Base-by-base conservation (phyloP, 192 early-diverging fungal species). In the Backusella australiensis region DNA sequence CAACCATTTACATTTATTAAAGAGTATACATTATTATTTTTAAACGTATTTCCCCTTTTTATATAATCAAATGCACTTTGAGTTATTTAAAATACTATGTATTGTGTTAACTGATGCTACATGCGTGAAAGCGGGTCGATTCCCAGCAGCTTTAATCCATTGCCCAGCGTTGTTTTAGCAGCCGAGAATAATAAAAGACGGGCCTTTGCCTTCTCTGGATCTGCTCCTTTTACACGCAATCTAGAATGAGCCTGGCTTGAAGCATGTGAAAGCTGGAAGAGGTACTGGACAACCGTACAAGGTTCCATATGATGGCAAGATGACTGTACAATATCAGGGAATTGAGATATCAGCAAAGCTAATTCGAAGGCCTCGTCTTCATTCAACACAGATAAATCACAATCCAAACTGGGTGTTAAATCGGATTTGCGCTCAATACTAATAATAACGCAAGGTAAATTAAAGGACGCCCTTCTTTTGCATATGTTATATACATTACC, bases 91-190 rank as follows among this genome's bases (percentile, higher is more conserved):
- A 15, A 44, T 44, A 14, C 8, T 39, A 1, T 49, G 29, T 63
- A 29, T 53, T 53, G 6, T 53, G 12, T 44, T 15, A 6, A 7
- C 4, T 63, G 26, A 29, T 49, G 0, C 89, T 90, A 98, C 95
- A 98, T 98, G 77, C 93, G 82, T 76, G 94, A 91, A 21, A 97
- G 78, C 14, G 95, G 95, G 41, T 83, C 80, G 26, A 98, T 81
- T 32, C 95, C 95, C 41, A 97, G 77, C 6, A 95, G 75, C 15
- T 85, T 81, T 69, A 97, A 82, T 0, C 91, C 94, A 80, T 97
- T 97, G 8, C 93, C 89, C 6, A 98, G 80, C 1, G 94, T 93
- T n/a, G 89, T 85, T 41, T 93, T 86, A 14, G 94, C 96, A 36
- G 90, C 85, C 83, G 85, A 90, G 68, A 91, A 93, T 75, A 97